A percentile compares a stretch with the other conserved stretches of the same genome.
These are phyloP conservation scores for Venturia oleaginea DNA, from an alignment of 2,329 filamentous ascomycete species.

Conservation along the genomic window DNA sequence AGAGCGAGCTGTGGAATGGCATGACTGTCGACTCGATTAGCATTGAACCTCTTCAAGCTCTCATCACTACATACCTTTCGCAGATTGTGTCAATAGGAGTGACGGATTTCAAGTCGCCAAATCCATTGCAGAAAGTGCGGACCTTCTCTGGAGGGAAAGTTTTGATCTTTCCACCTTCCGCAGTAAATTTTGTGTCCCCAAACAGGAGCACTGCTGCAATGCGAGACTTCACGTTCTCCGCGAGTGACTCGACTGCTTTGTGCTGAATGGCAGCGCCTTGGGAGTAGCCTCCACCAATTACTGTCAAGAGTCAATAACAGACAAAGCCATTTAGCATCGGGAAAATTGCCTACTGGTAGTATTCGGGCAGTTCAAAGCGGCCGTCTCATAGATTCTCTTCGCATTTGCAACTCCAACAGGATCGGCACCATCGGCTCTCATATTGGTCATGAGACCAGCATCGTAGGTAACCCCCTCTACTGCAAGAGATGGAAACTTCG, in stretches of 20 bases:
- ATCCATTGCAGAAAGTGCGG: slow-evolving; percentile 26
- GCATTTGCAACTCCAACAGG: neutral
- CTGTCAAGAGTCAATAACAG: neutral
- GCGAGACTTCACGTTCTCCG: neutral
- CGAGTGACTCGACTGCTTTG: neutral
- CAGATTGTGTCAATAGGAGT: slow-evolving; percentile 26
- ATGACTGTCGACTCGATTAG: neutral
- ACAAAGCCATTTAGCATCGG: neutral
- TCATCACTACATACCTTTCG: slow-evolving; percentile 22
- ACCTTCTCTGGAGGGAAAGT: slow-evolving; percentile 26
- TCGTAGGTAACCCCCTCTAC: neutral
- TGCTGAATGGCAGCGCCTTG: slow-evolving; percentile 9
- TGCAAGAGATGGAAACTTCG: neutral
- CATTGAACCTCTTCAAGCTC: neutral
- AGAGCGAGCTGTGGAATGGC: neutral
- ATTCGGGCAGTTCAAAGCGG: neutral
- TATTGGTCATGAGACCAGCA: neutral
- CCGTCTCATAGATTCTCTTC: neutral
- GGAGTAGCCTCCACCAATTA: neutral
- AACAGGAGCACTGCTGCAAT: neutral
- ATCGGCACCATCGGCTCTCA: neutral
- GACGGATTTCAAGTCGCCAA: neutral
- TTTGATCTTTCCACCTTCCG: slow-evolving; percentile 28
- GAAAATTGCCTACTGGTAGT: neutral
- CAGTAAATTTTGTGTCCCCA: slow-evolving; percentile 22